A percentile compares a stretch with the other conserved stretches of the same genome.
phyloP scores from a whole-genome alignment of 306 rosid genomes.

The Mucuna pruriens region DNA sequence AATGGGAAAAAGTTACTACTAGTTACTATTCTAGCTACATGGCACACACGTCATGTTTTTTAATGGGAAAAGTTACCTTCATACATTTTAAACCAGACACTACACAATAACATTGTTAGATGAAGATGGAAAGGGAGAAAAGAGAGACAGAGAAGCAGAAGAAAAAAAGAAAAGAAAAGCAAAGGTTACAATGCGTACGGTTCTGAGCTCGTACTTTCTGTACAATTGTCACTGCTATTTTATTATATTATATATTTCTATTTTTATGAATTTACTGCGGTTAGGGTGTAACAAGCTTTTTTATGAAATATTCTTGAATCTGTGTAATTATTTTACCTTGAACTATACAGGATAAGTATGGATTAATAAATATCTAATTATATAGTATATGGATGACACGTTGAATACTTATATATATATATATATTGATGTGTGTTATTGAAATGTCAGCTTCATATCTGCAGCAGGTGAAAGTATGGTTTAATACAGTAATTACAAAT shows the following conservation, averaged over 20 bases:
- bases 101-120: background rate
- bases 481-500: background rate
- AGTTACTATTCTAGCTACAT: background rate
- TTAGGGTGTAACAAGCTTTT: too few species aligned
- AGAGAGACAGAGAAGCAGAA: background rate
- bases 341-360: too few species aligned
- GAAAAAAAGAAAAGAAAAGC: background rate
- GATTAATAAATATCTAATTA: too few species aligned
- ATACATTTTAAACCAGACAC: background rate
- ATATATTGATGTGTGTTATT: too few species aligned
- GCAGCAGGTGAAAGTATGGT: background rate
- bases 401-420: too few species aligned
- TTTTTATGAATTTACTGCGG: too few species aligned
- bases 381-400: too few species aligned
- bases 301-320: too few species aligned
- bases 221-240: background rate
- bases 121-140: constrained; percentile 1
- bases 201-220: background rate
- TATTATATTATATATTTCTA: background rate
- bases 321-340: too few species aligned
- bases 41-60: background rate
- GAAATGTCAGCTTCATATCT: background rate
- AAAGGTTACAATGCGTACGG: background rate
- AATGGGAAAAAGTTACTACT: background rate
- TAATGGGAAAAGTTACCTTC: background rate